A percentile compares a stretch with the other conserved stretches of the same genome.
Conservation (phyloP, 306 rosid species). For the Lupinus albus region DNA sequence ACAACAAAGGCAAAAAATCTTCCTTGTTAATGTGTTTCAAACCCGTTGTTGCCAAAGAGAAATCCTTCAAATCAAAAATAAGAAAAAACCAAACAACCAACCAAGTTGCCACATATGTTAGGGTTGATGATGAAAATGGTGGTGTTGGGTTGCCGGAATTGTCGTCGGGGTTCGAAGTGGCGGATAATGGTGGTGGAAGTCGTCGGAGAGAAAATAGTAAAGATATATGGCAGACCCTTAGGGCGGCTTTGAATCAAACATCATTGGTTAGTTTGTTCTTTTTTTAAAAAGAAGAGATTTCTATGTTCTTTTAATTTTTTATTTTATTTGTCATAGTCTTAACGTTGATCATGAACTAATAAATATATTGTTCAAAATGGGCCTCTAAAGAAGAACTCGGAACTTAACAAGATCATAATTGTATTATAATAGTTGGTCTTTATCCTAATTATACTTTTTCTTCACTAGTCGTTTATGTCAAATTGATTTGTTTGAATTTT, state of each 20-base stretch:
- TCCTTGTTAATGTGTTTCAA: constrained; percentile 10
- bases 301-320: neutral
- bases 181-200: neutral
- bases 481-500: neutral
- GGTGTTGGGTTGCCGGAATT: neutral
- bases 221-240: neutral
- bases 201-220: neutral
- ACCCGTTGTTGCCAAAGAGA: neutral
- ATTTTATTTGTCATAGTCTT: neutral
- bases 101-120: constrained; percentile 28
- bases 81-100: neutral
- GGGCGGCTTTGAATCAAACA: neutral
- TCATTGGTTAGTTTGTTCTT: constrained; percentile 31
- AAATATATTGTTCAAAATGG: neutral
- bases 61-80: neutral
- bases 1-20: neutral
- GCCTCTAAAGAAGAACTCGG: neutral
- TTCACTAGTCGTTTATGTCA: neutral
- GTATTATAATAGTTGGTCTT: too few relatives aligned
- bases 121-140: neutral
- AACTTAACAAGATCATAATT: neutral
- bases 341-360: neutral
- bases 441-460: neutral
- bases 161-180: neutral
- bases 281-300: neutral